These are phyloP conservation scores for Colletotrichum filicis DNA, from an alignment of 2,329 filamentous ascomycete species.

Conservation along the genomic window DNA sequence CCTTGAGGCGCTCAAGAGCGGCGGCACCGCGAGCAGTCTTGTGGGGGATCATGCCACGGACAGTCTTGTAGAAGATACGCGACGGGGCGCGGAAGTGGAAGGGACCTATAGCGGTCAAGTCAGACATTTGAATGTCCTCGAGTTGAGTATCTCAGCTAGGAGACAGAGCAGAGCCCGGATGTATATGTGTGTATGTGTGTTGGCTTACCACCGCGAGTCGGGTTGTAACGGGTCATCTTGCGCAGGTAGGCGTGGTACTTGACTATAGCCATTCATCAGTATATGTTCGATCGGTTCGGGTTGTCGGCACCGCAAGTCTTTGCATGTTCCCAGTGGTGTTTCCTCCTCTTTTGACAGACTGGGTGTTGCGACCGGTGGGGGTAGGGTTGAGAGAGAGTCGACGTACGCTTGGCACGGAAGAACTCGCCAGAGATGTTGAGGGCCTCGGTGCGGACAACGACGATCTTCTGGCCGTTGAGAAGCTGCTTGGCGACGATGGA, in stretches of 20 bases:
- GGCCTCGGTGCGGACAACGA: slow-evolving; percentile 97
- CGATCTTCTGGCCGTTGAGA: slow-evolving; percentile 99
- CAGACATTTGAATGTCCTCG: slow-evolving; percentile 39
- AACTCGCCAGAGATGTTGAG: slow-evolving; percentile 99
- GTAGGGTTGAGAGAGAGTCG: slow-evolving; percentile 40
- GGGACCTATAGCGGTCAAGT: slow-evolving; percentile 72
- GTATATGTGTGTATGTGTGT: slow-evolving; percentile 23
- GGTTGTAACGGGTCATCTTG: slow-evolving; percentile 99
- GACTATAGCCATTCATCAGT: slow-evolving; percentile 76
- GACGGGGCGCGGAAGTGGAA: slow-evolving; percentile 99
- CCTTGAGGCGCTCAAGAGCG: slow-evolving; percentile 98
- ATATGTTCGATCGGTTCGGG: slow-evolving; percentile 18
- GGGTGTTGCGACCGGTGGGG: slow-evolving; percentile 5
- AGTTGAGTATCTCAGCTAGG: slow-evolving; percentile 34
- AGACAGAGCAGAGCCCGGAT: slow-evolving; percentile 21
- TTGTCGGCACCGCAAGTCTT: neutral
- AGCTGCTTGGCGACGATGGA: slow-evolving; percentile 99
- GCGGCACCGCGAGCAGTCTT: slow-evolving; percentile 98
- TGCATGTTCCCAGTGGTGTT: neutral
- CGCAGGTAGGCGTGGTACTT: slow-evolving; percentile 99
- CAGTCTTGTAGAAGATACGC: slow-evolving; percentile 99
- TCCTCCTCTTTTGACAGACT: slow-evolving; percentile 11
- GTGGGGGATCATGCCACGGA: slow-evolving; percentile 99
- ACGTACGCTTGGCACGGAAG: slow-evolving; percentile 99
- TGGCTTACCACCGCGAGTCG: slow-evolving; percentile 91